A percentile compares a stretch with the other conserved stretches of the same genome.
Conservation (phyloP, 345 rosid genomes). For the Litchi chinensis region DNA sequence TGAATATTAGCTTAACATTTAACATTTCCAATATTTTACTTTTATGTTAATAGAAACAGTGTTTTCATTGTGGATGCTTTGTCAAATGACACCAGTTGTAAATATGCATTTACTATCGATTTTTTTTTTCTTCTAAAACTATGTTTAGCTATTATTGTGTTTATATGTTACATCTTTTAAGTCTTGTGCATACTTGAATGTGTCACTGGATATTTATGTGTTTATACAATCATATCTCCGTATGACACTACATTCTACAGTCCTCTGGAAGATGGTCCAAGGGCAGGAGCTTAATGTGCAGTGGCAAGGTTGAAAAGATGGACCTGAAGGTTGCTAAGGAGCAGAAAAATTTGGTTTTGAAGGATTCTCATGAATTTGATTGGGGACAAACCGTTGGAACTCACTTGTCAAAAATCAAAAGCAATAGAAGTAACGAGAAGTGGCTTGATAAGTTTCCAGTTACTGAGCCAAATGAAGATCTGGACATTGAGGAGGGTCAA, state of each 20-base stretch:
- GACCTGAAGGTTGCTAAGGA: slow-evolving; percentile 24
- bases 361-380: slow-evolving; percentile 19
- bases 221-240: slow-evolving; percentile 21
- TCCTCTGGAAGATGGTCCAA: slow-evolving; percentile 26
- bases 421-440: slow-evolving; percentile 20
- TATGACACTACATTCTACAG: slow-evolving; percentile 39
- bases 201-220: slow-evolving; percentile 11
- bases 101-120: background rate
- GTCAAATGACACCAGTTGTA: background rate
- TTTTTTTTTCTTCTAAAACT: background rate
- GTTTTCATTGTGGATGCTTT: slow-evolving; percentile 5
- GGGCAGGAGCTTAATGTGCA: slow-evolving; percentile 21
- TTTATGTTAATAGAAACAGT: background rate
- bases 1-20: background rate
- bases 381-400: slow-evolving; percentile 16
- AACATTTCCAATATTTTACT: background rate
- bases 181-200: background rate
- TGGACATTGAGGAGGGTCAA: slow-evolving; percentile 65
- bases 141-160: background rate
- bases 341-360: slow-evolving; percentile 16
- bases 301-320: slow-evolving; percentile 22
- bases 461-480: slow-evolving; percentile 21
- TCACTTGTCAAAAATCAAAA: slow-evolving; percentile 5
- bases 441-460: slow-evolving; percentile 23
- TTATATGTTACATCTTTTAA: too few relatives aligned